Base-by-base conservation (phyloP, 306 rosid genomes). In the Cicer bijugum region DNA sequence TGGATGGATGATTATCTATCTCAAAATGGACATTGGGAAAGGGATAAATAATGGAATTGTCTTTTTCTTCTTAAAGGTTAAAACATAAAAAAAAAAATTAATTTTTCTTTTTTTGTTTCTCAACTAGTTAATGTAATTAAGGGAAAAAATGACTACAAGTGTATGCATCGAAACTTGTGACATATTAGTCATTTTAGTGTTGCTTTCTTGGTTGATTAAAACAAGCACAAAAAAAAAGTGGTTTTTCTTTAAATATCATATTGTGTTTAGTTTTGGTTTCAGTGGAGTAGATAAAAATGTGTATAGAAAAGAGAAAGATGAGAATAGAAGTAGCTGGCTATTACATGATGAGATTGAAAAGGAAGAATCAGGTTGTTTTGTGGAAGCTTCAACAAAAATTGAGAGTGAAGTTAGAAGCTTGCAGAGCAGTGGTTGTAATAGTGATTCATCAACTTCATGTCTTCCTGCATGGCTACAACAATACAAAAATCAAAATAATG, bases 381-480 rank as follows among this genome's bases (percentile, higher is more conserved):
- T 68, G 35, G 91, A 89, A 53, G 74, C 96, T 67, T 83, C 94
- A 7, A 67, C 80, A 53, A 85, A 84, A 47, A 77, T 88, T 50
- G 96, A 84, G 68, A 81, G 51, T 46, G 86, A 91, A 85, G 88
- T 83, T 76, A 79, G 84, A 83, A 85, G 87, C 82, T 83, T 88
- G 72, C 88, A 72, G 20, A 85, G 72, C 61, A 82, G 70, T 73
- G 37, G 78, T 67, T 83, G 81, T 60, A 89, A 91, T 51, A 81
- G 86, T 71, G 89, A 82, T 63, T 86, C 91, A 50, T 85, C 93
- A 67, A 82, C 75, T 68, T 87, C 96, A 76, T 82, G 71, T 81
- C 93, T 95, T 35, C 99, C 99, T 87, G 93, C 97, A 90, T 95
- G 99, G 99, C 97, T 95, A 69, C 97, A 90, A 87, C 97, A 87